Base-by-base conservation (phyloP, 805 yeast species). In the Hanseniaspora hatyaiensis region DNA sequence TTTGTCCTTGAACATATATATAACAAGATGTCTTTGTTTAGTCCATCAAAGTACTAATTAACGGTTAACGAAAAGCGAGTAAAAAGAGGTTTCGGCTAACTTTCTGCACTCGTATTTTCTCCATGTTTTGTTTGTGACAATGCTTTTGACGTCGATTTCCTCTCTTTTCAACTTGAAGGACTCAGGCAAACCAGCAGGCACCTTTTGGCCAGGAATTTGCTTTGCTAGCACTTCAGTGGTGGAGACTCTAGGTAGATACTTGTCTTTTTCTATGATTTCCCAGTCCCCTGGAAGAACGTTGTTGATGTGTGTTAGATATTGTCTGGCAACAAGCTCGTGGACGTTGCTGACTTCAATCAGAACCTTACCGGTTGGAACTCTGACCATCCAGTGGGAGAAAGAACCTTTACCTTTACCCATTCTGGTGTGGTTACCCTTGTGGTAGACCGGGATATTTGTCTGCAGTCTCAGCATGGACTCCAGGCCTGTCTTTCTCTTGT, bases 381-480 rank as follows among this genome's bases (percentile, higher is more conserved):
- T 78, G 29, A 80, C 83, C 58, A 94, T 94, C 97, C 97, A 92
- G 68, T 86, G 92, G 59, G 86, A 95, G 61, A 92, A 89, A 0
- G 88, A 81, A 66, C 98, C 98, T 67, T 92, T 92, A 70, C 98
- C 98, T 65, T 92, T 92, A 71, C 98, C 98, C 98, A 92, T 92
- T 80, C 98, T 92, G 9, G 96, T 86, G 64, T 92, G 96, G 64
- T 92, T 92, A 69, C 98, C 98, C 69, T 92, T 92, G 52, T 84
- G 77, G 66, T 96, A 87, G 11, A 92, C 94, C 0, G 97, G 92
- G 47, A 86, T 74, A 61, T 83, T 81, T 19, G 95, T 82, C 43
- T 79, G 77, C 49, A 88, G 70, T 60, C 97, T 76, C 47, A 87
- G 69, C 55, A 74, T 67, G 34, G 94, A 94, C 41, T 61, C 59